These are phyloP conservation scores for Otatea glauca DNA, from an alignment of 176 grass and related monocot species.

Conservation along the genomic window DNA sequence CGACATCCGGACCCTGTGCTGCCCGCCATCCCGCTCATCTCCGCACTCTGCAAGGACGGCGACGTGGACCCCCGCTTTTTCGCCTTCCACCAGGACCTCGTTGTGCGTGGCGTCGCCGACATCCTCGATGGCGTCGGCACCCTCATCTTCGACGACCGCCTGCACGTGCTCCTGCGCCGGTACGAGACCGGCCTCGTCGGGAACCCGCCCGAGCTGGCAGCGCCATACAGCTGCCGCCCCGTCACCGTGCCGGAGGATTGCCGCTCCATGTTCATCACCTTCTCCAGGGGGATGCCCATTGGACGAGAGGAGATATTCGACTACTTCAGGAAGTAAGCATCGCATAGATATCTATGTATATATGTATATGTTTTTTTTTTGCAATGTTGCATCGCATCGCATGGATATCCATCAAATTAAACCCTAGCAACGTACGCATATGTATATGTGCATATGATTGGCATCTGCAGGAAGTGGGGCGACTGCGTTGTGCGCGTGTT, in stretches of 20 bases:
- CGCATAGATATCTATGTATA: not conserved
- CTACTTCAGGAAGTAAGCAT: conserved; percentile 62
- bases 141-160: conserved; percentile 58
- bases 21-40: conserved; percentile 48
- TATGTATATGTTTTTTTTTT: not conserved
- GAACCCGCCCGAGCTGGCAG: conserved; percentile 22
- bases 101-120: conserved; percentile 31
- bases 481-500: conserved; percentile 47
- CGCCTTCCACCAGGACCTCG: conserved; percentile 48
- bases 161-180: conserved; percentile 22
- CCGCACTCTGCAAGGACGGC: not conserved
- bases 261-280: conserved; percentile 74
- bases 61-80: conserved; percentile 54
- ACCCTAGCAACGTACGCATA: not conserved
- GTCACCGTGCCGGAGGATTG: conserved; percentile 40
- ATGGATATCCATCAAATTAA: not conserved
- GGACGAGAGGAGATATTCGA: conserved; percentile 55
- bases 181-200: conserved; percentile 13
- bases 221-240: not conserved
- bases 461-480: conserved; percentile 38
- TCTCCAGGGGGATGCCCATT: conserved; percentile 50
- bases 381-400: not conserved
- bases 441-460: not conserved
- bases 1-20: not conserved
- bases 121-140: conserved; percentile 50